Conservation (phyloP, 768 basidiomycete genomes). For the Obba rivulosa region DNA sequence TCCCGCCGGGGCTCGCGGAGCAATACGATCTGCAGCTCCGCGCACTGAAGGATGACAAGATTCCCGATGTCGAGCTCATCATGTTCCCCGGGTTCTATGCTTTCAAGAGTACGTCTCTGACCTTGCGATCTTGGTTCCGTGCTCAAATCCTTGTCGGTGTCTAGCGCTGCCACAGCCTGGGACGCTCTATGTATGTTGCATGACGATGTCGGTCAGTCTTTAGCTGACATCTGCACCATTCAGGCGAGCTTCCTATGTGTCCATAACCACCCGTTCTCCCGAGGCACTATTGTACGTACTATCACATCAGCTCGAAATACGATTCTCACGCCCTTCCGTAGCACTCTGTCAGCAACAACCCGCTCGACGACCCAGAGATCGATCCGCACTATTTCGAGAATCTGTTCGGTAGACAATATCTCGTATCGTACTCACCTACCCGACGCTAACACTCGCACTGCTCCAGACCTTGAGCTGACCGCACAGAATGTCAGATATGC, state of each 20-base stretch:
- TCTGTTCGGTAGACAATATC: slow-evolving; percentile 10
- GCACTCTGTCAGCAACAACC: slow-evolving; percentile 20
- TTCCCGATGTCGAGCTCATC: slow-evolving; percentile 16
- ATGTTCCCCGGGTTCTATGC: slow-evolving; percentile 9
- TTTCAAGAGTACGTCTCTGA: neutral
- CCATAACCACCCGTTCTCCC: slow-evolving; percentile 21
- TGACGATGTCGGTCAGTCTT: neutral
- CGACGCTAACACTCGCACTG: neutral
- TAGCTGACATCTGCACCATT: neutral
- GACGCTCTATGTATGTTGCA: neutral
- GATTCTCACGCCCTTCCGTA: too few species aligned
- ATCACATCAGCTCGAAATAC: too few species aligned
- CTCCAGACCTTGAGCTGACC: slow-evolving; percentile 19
- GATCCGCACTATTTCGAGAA: slow-evolving; percentile 26
- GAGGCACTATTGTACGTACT: too few species aligned
- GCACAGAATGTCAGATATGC: slow-evolving; percentile 21
- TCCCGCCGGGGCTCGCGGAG: slow-evolving; percentile 15
- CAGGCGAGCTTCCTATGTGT: neutral
- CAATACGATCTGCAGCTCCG: slow-evolving; percentile 21
- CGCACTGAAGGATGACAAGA: slow-evolving; percentile 9
- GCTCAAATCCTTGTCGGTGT: too few species aligned
- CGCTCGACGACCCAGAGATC: slow-evolving; percentile 17
- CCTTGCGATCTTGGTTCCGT: neutral
- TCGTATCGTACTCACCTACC: too few species aligned
- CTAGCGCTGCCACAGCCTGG: neutral